These are phyloP conservation scores for Tympanopsis confertula DNA, from an alignment of 2,329 filamentous ascomycete species.

Conservation along the genomic window DNA sequence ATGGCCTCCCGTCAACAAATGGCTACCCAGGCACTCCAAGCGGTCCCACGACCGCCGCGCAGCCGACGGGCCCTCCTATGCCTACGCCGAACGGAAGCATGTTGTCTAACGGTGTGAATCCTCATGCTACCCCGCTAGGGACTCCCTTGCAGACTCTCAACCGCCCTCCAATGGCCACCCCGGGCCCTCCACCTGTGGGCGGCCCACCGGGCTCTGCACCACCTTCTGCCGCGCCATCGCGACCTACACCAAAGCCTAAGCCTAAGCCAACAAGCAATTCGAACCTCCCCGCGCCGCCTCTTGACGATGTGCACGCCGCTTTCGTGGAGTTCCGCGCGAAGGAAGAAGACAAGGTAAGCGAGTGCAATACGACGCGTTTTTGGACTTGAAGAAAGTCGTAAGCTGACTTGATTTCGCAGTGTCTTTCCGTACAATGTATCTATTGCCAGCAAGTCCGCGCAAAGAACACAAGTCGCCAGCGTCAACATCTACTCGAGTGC, in stretches of 20 bases:
- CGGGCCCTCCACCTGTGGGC: not conserved
- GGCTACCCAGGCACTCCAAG: conserved; percentile 27
- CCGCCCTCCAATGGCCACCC: conserved; percentile 18
- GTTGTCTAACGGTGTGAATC: conserved; percentile 27
- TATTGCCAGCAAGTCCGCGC: conserved; percentile 35
- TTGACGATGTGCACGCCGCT: conserved; percentile 33
- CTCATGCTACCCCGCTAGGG: conserved; percentile 27
- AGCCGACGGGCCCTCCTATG: conserved; percentile 19
- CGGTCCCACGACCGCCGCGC: conserved; percentile 15
- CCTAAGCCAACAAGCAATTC: conserved; percentile 11
- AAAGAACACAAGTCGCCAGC: conserved; percentile 35
- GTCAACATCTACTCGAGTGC: conserved; percentile 33
- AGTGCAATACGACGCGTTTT: not conserved
- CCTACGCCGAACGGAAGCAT: conserved; percentile 23
- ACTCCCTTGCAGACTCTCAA: conserved; percentile 24
- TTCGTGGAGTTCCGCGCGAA: conserved; percentile 33
- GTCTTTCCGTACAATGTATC: conserved; percentile 34
- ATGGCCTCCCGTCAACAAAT: conserved; percentile 24
- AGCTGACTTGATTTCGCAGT: conserved; percentile 14
- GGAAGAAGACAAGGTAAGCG: conserved; percentile 28
- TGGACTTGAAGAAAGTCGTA: not conserved
- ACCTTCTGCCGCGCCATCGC: conserved; percentile 13
- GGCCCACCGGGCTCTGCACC: not conserved
- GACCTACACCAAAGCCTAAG: conserved; percentile 9
- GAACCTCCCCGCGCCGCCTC: conserved; percentile 28